Conservation (phyloP, 2,329 filamentous ascomycete species). For the Calonectria crousiana region DNA sequence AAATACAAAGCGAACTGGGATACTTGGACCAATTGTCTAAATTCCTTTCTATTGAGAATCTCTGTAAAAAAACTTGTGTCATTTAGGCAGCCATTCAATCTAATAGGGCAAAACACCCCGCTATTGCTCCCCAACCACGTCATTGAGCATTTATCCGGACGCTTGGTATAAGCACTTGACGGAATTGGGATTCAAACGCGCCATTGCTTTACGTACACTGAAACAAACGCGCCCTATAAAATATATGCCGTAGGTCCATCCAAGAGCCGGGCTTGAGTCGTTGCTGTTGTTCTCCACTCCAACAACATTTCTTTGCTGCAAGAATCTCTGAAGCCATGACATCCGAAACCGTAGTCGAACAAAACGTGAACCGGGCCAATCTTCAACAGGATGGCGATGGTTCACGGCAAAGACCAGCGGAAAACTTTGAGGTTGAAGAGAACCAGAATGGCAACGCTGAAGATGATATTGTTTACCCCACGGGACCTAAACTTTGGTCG, state of each 20-base stretch:
- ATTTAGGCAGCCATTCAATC: neutral
- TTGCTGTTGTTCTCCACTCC: neutral
- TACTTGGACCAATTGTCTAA: neutral
- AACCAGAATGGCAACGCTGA: neutral
- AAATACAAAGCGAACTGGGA: neutral
- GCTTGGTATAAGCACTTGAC: neutral
- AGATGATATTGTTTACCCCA: slow-evolving; percentile 20
- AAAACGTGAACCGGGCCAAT: rapidly evolving
- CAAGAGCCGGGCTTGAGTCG: neutral
- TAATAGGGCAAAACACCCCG: neutral
- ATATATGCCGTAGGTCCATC: neutral
- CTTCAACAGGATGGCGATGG: neutral
- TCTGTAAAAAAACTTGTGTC: neutral
- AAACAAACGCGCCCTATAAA: neutral
- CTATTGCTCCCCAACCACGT: slow-evolving; percentile 2
- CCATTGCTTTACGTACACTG: neutral
- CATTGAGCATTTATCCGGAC: slow-evolving; percentile 12
- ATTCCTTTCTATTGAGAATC: neutral
- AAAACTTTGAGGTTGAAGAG: slow-evolving; percentile 24
- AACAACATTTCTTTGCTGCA: neutral
- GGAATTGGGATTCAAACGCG: neutral
- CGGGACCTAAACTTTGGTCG: slow-evolving; percentile 39
- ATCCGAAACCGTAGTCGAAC: slow-evolving; percentile 1
- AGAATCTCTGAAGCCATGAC: slow-evolving; percentile 5
- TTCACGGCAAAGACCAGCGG: neutral